These are phyloP conservation scores for Phytophthora fragariaefolia DNA, from an alignment of 352 stramenopile genomes.

Conservation along the genomic window DNA sequence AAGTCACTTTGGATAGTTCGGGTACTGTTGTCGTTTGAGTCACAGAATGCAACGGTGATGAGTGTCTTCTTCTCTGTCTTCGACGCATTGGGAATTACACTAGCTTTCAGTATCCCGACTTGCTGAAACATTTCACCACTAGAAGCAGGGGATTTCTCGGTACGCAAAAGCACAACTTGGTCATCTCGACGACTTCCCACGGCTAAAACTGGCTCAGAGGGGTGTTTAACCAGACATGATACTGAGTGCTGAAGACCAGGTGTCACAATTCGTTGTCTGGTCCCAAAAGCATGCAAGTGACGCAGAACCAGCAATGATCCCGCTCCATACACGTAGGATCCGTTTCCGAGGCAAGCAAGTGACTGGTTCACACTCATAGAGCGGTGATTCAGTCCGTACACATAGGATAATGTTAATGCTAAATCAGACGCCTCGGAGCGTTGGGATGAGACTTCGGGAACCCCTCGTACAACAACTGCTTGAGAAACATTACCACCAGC, in stretches of 20 bases:
- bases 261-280: slow-evolving; percentile 39
- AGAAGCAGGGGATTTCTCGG: slow-evolving; percentile 24
- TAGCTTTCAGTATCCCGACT: slow-evolving; percentile 34
- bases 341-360: slow-evolving; percentile 35
- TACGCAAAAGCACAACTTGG: slow-evolving; percentile 41
- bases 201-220: slow-evolving; percentile 47
- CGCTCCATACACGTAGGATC: slow-evolving; percentile 49
- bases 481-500: slow-evolving; percentile 6
- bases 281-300: slow-evolving; percentile 43
- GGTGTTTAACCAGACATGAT: slow-evolving; percentile 59
- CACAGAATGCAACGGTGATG: slow-evolving; percentile 40
- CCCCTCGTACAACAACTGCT: slow-evolving; percentile 4
- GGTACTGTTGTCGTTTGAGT: slow-evolving; percentile 17
- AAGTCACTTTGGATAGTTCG: slow-evolving; percentile 45
- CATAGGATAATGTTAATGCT: slow-evolving; percentile 54
- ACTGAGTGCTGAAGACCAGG: slow-evolving; percentile 55
- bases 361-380: slow-evolving; percentile 53
- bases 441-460: slow-evolving; percentile 7
- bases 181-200: slow-evolving; percentile 49
- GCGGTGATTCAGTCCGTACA: slow-evolving; percentile 60
- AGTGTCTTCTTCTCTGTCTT: slow-evolving; percentile 16
- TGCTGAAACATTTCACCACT: slow-evolving; percentile 37
- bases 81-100: not conserved
- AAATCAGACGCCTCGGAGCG: slow-evolving; percentile 63
- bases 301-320: slow-evolving; percentile 53